These are phyloP conservation scores for Fusarium veterinarium DNA, from an alignment of 2,329 filamentous ascomycete genomes.

Conservation along the genomic window DNA sequence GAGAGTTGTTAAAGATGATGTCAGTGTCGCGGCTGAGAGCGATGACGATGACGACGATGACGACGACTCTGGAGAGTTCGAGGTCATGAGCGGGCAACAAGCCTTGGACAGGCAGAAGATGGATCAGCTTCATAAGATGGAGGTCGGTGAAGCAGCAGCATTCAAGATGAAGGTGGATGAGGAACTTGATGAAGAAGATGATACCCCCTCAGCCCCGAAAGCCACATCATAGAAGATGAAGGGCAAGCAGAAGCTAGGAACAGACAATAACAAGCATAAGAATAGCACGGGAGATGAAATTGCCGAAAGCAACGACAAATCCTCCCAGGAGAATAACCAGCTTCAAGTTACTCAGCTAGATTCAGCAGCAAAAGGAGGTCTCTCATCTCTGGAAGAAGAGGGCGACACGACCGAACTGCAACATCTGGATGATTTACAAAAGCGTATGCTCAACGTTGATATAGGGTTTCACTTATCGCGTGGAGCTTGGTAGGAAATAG, in stretches of 20 bases:
- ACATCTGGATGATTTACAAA: neutral
- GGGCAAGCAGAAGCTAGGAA: constrained; percentile 4
- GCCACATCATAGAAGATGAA: constrained; percentile 49
- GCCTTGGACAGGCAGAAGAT: constrained; percentile 58
- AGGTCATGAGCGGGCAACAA: constrained; percentile 58
- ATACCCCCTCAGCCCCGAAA: constrained; percentile 43
- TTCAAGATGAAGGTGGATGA: constrained; percentile 55
- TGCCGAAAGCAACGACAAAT: neutral
- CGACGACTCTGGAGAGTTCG: constrained; percentile 57
- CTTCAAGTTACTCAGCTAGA: neutral
- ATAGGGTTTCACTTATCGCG: no score
- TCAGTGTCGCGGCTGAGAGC: constrained; percentile 50
- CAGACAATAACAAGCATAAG: neutral
- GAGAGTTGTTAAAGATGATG: constrained; percentile 40
- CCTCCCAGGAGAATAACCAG: neutral
- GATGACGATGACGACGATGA: constrained; percentile 54
- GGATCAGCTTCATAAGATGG: constrained; percentile 69
- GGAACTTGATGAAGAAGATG: constrained; percentile 55
- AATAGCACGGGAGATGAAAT: neutral
- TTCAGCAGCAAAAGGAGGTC: neutral
- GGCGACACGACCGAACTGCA: neutral
- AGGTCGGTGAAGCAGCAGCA: constrained; percentile 67
- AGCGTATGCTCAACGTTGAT: neutral
- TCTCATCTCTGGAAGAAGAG: neutral
- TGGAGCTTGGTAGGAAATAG: neutral